Evolutionary conservation across 75 land plant species (phyloP).

Genomic region (Cryptomeria japonica): DNA sequence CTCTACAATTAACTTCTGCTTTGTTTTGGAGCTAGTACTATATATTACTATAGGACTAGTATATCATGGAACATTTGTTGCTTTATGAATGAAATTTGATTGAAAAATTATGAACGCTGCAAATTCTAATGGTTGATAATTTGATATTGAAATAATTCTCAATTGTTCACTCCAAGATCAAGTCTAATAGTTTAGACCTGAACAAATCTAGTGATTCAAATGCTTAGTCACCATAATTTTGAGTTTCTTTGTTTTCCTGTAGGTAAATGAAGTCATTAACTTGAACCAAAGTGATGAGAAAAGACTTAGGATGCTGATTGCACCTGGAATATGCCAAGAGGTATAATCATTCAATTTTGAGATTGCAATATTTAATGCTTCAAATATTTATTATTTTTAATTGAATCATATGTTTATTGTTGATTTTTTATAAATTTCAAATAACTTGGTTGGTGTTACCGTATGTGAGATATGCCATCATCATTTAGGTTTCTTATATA

Average conservation of each 20-base stretch:
- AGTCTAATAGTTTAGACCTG: neutral
- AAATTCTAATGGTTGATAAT: neutral
- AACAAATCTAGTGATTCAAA: neutral
- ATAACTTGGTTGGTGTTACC: neutral
- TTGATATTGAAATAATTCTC: neutral
- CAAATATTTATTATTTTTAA: neutral
- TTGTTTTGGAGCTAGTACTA: neutral
- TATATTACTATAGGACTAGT: neutral
- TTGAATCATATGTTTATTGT: neutral
- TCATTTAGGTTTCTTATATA: neutral
- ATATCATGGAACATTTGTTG: neutral
- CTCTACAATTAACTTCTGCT: neutral
- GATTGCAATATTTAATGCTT: neutral
- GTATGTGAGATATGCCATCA: neutral
- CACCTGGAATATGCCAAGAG: slow-evolving; percentile 87
- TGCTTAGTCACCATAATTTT: neutral
- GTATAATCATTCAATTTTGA: slow-evolving; percentile 20
- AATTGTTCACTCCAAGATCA: neutral
- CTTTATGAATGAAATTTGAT: neutral
- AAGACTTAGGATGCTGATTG: slow-evolving; percentile 67
- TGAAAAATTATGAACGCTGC: neutral
- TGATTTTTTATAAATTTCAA: neutral
- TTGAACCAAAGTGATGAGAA: slow-evolving; percentile 71
- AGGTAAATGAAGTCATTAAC: slow-evolving; percentile 91
- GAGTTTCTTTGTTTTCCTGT: neutral